Evolutionary conservation across 305 asterid species (phyloP).

Genomic region (Nicotiana rustica): DNA sequence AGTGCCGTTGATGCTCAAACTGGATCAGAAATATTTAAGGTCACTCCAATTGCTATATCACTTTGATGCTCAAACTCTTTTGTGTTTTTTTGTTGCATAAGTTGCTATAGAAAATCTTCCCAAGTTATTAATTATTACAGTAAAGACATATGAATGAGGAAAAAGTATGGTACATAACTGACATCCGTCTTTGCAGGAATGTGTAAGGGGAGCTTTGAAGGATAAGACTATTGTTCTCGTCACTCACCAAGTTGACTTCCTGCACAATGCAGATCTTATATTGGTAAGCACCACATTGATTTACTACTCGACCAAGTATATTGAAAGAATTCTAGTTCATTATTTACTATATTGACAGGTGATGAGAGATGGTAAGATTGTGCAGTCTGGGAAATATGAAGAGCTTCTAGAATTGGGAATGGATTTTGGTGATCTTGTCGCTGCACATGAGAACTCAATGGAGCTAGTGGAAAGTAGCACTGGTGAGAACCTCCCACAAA

Average conservation of each 20-base stretch:
- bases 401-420: slow-evolving; percentile 54
- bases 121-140: not conserved
- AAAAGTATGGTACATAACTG: not conserved
- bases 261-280: slow-evolving; percentile 74
- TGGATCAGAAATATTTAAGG: slow-evolving; percentile 84
- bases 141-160: not conserved
- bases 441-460: slow-evolving; percentile 73
- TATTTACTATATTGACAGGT: slow-evolving; percentile 50
- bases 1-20: slow-evolving; percentile 98
- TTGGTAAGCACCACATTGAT: slow-evolving; percentile 47
- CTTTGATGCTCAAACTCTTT: not conserved
- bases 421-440: slow-evolving; percentile 68
- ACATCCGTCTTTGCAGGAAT: slow-evolving; percentile 58
- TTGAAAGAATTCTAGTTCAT: not conserved
- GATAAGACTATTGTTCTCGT: slow-evolving; percentile 73
- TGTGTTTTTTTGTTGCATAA: not conserved
- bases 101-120: not conserved
- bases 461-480: slow-evolving; percentile 59
- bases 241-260: slow-evolving; percentile 84
- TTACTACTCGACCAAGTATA: not conserved
- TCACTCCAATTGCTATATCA: slow-evolving; percentile 31
- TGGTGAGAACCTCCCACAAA: slow-evolving; percentile 25
- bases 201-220: slow-evolving; percentile 65
- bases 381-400: slow-evolving; percentile 74
- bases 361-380: slow-evolving; percentile 69